Evolutionary conservation across 1,284 basidiomycete genomes (phyloP).

Genomic region (Kwoniella shivajii): DNA sequence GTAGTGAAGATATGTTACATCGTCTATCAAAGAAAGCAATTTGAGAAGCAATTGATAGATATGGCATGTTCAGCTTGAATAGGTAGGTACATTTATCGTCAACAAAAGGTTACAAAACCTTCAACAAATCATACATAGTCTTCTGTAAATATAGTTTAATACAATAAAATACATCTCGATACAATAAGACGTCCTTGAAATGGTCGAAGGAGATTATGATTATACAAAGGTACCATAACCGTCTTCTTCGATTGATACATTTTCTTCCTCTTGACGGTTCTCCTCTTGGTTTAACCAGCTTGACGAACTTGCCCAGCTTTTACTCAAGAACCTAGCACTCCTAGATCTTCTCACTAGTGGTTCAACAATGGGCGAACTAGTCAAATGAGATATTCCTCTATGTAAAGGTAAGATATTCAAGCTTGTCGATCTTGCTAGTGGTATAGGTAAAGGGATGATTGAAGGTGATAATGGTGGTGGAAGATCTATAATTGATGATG

Average conservation of each 20-base stretch:
- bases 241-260: constrained; percentile 4
- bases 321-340: constrained; percentile 30
- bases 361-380: constrained; percentile 23
- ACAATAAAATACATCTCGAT: no score
- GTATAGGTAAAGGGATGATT: constrained; percentile 16
- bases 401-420: constrained; percentile 14
- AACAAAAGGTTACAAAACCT: no score
- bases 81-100: no score
- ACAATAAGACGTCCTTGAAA: no score
- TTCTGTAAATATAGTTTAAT: no score
- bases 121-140: no score
- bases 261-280: background rate
- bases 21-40: no score
- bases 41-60: no score
- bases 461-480: constrained; percentile 28
- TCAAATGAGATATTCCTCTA: background rate
- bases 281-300: background rate
- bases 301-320: constrained; percentile 24
- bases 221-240: constrained; percentile 30
- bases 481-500: constrained; percentile 41
- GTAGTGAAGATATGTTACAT: no score
- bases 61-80: no score
- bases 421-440: constrained; percentile 13
- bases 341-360: constrained; percentile 24
- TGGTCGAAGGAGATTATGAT: no score